Conservation (phyloP, 306 rosid species). For the Sophora flavescens region DNA sequence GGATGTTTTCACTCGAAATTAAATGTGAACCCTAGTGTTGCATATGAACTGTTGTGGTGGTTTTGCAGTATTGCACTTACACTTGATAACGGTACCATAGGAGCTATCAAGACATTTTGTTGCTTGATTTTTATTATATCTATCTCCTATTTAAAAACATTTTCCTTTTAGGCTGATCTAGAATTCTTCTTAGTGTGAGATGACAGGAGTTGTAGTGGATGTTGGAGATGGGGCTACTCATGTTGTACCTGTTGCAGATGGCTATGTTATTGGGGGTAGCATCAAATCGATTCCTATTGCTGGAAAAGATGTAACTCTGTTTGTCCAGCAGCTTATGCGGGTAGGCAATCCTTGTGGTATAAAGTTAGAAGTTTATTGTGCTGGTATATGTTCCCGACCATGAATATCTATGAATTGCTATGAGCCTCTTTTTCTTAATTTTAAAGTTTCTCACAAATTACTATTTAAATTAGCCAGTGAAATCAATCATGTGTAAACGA, state of each 20-base stretch:
- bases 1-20: conserved; percentile 28
- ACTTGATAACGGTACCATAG: neutral
- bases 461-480: conserved; percentile 7
- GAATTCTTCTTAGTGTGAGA: conserved; percentile 87
- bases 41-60: conserved; percentile 1
- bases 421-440: conserved; percentile 10
- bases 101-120: conserved; percentile 18
- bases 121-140: neutral
- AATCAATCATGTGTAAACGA: conserved; percentile 18
- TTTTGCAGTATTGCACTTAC: conserved; percentile 2
- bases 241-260: conserved; percentile 99
- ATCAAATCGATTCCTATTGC: conserved; percentile 92
- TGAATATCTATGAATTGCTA: conserved; percentile 21
- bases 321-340: conserved; percentile 98
- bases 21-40: conserved; percentile 8
- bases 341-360: conserved; percentile 55
- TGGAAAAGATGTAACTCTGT: conserved; percentile 93
- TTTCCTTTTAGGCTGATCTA: conserved; percentile 59
- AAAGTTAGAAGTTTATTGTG: conserved; percentile 17
- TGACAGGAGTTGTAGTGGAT: conserved; percentile 99
- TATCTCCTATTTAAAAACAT: neutral
- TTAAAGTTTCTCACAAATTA: conserved; percentile 28
- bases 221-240: conserved; percentile 96
- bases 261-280: conserved; percentile 98
- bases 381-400: conserved; percentile 21